Evolutionary conservation across 2,329 filamentous ascomycete species (phyloP), one percentile per base, ranked within the genome.

Genomic region (Neopestalotiopsis rosae): DNA sequence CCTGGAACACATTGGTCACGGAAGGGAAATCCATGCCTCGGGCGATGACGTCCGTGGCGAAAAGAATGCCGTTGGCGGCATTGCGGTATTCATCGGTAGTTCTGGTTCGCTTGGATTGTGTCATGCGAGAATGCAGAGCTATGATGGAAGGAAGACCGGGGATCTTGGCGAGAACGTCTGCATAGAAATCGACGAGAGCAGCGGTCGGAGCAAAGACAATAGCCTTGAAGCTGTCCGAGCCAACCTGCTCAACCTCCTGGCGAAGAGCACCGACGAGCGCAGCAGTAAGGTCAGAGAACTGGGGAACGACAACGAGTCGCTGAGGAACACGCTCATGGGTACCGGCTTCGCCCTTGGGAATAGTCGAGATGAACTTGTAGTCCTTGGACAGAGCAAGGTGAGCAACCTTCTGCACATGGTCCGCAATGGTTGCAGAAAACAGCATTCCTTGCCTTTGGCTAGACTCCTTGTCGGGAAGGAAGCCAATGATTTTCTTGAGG

Each of bases 341-440:
- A 71, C 91, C 92, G 34, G 86, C 84, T 76, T 97, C 94, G 74
- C 94, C 89, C 13, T 91, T 88, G 68, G 88, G 85, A 49, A 97
- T 91, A 66, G 93, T 96, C 65, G 93, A 92, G 77, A 97, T 91
- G 79, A 92, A 94, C 77, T 93, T 90, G 86, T 95, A 97, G 67
- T 89, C 81, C 12, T 84, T 87, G 71, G 90, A 89, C 76, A 96
- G 88, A 2, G 91, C 92, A 61, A 87, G 79, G 56, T 88, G 86
- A 52, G 94, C 92, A 68, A 97, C 87, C 69, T 91, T 89, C 76
- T 94, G 87, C 66, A 97, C 92, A 77, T 95, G 94, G 30, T 89
- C 88, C 52, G 89, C 91, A 80, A 97, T 92, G 24, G 94, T 97
- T 10, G 94, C 94, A 3, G 91, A 94, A 85, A 96, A 97, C 61